Evolutionary conservation across 2,329 filamentous ascomycete species (phyloP), one percentile per base, ranked within the genome.

Genomic region (Phoma sp.): DNA sequence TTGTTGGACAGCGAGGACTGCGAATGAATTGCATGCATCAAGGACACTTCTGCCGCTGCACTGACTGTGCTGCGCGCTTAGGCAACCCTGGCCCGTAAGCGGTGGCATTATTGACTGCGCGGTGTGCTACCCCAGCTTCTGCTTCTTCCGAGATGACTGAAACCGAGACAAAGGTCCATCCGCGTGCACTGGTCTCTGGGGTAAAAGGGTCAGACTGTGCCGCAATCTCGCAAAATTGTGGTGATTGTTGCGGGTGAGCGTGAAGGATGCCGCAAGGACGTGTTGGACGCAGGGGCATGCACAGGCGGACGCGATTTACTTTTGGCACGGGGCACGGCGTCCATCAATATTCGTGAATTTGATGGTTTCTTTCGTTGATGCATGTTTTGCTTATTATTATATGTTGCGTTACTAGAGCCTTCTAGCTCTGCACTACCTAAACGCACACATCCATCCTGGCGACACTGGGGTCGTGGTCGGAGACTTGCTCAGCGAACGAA

Each of bases 391-490:
- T 47, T 28, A 42, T 53, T 42, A 10, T 42, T 32, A 14, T 40
- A 26, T 32, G 26, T 29, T 45, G 28, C 25, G n/a, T n/a, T n/a
- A n/a, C n/a, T n/a, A n/a, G n/a, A n/a, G n/a, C 36, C 37, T 33
- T 46, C 21, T 36, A 26, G 9, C 10, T 34, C n/a, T 23, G 29
- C 45, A 47, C 25, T 17, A 20, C 28, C 49, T 66, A 73, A 21
- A 59, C 63, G 59, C 87, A 91, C 4, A 90, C 72, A 68, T 89
- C 80, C 53, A 91, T 75, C 72, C 75, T 78, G 3, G 84, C 87
- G 14, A 91, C 82, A 38, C 82, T 86, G 0, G 88, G 88, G 65
- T 91, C 88, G 68, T 91, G 88, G 68, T 91, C 88, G 45, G 83
- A 87, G 18, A 84, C 81, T 70, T 84, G 78, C 47, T 83, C 83